phyloP scores from a whole-genome alignment of 1,284 basidiomycete genomes.

The Cryptococcus sp. region DNA sequence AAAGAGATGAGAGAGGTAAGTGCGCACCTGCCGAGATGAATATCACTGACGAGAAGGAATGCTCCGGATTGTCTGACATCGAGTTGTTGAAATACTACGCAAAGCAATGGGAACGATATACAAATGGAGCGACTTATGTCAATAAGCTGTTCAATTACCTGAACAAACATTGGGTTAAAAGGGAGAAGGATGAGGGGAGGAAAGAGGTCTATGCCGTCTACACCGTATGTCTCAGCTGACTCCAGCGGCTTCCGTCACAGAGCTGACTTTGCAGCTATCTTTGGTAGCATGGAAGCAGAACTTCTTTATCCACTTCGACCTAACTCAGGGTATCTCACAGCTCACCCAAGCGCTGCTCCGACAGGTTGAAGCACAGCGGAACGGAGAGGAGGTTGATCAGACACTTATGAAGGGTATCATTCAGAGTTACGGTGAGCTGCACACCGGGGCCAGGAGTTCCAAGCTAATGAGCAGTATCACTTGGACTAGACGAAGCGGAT shows the following conservation, averaged over 20 bases:
- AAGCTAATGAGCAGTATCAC: conserved; percentile 60
- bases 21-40: conserved; percentile 9
- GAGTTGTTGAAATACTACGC: conserved; percentile 89
- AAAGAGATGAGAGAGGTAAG: conserved; percentile 62
- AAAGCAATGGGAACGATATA: conserved; percentile 91
- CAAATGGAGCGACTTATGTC: conserved; percentile 92
- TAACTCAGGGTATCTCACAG: conserved; percentile 59
- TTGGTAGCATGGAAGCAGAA: conserved; percentile 92
- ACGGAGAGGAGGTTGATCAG: conserved; percentile 91
- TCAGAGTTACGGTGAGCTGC: conserved; percentile 68
- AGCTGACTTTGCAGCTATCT: conserved; percentile 61
- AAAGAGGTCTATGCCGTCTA: conserved; percentile 95
- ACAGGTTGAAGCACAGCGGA: conserved; percentile 87
- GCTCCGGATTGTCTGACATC: conserved; percentile 76
- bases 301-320: conserved; percentile 75
- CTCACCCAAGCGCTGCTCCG: conserved; percentile 83
- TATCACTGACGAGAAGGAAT: conserved; percentile 55
- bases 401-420: conserved; percentile 92
- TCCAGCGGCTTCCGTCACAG: background rate
- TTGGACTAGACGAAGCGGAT: conserved; percentile 88
- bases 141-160: conserved; percentile 94
- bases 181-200: conserved; percentile 95
- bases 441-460: background rate
- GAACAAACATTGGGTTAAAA: conserved; percentile 98
- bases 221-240: conserved; percentile 64